Conservation (phyloP, 2,329 filamentous ascomycete species). For the Microcyclospora tardicrescens region DNA sequence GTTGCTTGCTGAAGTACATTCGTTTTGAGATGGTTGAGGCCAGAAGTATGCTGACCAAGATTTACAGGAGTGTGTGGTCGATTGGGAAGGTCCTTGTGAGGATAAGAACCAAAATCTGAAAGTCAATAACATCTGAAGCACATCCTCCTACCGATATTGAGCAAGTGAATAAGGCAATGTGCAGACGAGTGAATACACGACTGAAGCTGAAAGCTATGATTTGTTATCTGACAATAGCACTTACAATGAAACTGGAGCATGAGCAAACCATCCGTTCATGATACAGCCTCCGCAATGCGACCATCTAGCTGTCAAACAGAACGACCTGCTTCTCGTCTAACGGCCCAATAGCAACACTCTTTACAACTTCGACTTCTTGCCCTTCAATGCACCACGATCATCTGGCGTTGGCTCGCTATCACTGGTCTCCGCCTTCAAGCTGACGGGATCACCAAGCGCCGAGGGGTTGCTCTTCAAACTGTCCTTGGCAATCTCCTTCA, state of each 20-base stretch:
- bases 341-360: not conserved
- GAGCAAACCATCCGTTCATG: not conserved
- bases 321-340: not conserved
- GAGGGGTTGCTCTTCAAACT: constrained; percentile 16
- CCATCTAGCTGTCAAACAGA: not conserved
- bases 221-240: too few relatives aligned
- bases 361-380: constrained; percentile 22
- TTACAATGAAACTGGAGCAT: not conserved
- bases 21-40: too few relatives aligned
- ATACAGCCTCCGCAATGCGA: not conserved
- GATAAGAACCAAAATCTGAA: too few relatives aligned
- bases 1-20: too few relatives aligned
- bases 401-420: constrained; percentile 20
- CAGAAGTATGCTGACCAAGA: too few relatives aligned
- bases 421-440: constrained; percentile 18
- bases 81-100: too few relatives aligned
- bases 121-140: too few relatives aligned
- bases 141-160: too few relatives aligned
- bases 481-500: constrained; percentile 17
- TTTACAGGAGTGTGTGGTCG: too few relatives aligned
- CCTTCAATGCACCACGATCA: constrained; percentile 18
- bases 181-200: too few relatives aligned
- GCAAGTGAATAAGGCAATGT: too few relatives aligned
- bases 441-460: constrained; percentile 17
- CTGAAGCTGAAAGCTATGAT: too few relatives aligned